These are phyloP conservation scores for Megacollybia marginata DNA, from an alignment of 768 basidiomycete genomes.

Conservation along the genomic window DNA sequence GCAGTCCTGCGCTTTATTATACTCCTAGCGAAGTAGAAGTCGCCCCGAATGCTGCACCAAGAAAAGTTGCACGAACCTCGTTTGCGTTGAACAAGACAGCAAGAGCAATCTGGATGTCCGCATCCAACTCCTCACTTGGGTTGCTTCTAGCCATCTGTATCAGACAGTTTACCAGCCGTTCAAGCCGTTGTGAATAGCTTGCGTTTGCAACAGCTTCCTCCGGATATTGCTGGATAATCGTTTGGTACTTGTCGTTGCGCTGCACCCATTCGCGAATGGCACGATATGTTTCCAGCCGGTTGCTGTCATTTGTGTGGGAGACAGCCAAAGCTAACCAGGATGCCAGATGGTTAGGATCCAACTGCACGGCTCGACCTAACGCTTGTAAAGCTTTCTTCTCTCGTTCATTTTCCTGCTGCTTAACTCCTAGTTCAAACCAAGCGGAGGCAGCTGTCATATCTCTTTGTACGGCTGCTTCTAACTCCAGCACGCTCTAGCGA, in stretches of 20 bases:
- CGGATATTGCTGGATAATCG: conserved; percentile 33
- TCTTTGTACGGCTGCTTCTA: conserved; percentile 84
- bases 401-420: conserved; percentile 97
- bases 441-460: conserved; percentile 61
- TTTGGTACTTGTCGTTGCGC: conserved; percentile 50
- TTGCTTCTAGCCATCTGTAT: conserved; percentile 71
- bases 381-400: conserved; percentile 88
- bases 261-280: conserved; percentile 83
- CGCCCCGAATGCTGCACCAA: neutral
- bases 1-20: conserved; percentile 88
- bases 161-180: conserved; percentile 62
- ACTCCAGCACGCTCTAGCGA: conserved; percentile 70
- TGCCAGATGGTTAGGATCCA: conserved; percentile 68
- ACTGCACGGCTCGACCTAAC: conserved; percentile 68
- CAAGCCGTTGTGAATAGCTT: conserved; percentile 32
- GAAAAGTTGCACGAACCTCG: conserved; percentile 47
- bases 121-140: conserved; percentile 61
- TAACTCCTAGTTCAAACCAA: conserved; percentile 92
- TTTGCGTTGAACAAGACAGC: conserved; percentile 89
- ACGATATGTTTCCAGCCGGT: conserved; percentile 65
- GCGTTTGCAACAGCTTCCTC: conserved; percentile 14
- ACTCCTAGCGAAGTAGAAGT: conserved; percentile 52
- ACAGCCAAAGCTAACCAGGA: conserved; percentile 90
- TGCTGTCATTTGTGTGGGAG: conserved; percentile 84
- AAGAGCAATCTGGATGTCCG: conserved; percentile 92